Conservation (phyloP, 1,284 basidiomycete genomes). For the Fomitopsis palustris region DNA sequence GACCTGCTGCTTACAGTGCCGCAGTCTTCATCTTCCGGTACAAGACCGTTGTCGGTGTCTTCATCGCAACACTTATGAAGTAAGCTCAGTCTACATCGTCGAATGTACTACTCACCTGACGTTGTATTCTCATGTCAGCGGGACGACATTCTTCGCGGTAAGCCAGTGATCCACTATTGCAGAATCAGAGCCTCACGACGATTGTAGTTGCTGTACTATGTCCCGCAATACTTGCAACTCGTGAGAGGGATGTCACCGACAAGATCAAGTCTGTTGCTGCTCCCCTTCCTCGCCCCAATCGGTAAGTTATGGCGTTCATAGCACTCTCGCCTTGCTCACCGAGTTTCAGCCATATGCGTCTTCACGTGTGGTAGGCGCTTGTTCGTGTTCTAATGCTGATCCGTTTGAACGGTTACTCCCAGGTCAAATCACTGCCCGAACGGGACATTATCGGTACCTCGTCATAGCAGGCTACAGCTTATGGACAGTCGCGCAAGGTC, state of each 20-base stretch:
- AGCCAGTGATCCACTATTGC: slow-evolving; percentile 18
- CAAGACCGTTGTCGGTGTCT: slow-evolving; percentile 36
- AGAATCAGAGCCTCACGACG: background rate
- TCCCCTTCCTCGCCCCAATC: background rate
- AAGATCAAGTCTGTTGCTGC: background rate
- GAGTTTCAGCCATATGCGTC: background rate
- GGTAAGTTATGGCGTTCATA: background rate
- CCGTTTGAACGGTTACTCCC: background rate
- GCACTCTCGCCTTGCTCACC: background rate
- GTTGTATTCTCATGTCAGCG: background rate
- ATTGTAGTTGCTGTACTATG: slow-evolving; percentile 25
- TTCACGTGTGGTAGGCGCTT: background rate
- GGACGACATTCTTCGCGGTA: slow-evolving; percentile 19
- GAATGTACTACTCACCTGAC: no score
- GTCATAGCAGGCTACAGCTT: slow-evolving; percentile 25
- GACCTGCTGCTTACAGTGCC: background rate
- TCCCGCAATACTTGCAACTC: slow-evolving; percentile 33
- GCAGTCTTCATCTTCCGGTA: slow-evolving; percentile 36
- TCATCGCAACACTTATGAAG: slow-evolving; percentile 30
- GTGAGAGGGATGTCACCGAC: background rate
- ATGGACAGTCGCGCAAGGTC: slow-evolving; percentile 35
- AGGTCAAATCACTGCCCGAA: slow-evolving; percentile 12
- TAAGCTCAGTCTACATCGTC: no score
- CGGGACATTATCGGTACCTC: slow-evolving; percentile 31
- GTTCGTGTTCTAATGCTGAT: no score